A percentile compares a stretch with the other conserved stretches of the same genome.
Conservation (phyloP, 352 stramenopile species). For the Phytophthora sp. region DNA sequence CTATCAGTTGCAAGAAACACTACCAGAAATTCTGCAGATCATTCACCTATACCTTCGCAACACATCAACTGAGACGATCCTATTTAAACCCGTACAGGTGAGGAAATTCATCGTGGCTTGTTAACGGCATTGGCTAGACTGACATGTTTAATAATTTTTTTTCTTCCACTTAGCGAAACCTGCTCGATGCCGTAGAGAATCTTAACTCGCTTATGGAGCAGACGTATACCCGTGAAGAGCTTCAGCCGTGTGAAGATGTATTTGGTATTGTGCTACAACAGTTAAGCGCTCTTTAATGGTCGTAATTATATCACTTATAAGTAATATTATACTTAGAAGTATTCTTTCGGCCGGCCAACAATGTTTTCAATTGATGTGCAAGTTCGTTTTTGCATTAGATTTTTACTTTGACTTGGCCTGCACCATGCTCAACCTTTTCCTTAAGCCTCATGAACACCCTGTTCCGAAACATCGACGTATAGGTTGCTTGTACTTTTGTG, state of each 20-base stretch:
- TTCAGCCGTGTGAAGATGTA: constrained; percentile 45
- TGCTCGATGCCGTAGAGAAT: constrained; percentile 69
- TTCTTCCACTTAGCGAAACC: constrained; percentile 50
- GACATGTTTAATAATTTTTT: neutral
- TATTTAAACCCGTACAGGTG: constrained; percentile 88
- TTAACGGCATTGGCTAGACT: neutral
- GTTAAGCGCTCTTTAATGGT: constrained; percentile 45
- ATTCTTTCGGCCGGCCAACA: too few species aligned
- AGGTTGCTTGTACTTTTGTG: too few species aligned
- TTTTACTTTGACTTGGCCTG: too few species aligned
- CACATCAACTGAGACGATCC: constrained; percentile 76
- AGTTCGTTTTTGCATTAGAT: too few species aligned
- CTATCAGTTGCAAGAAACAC: constrained; percentile 42
- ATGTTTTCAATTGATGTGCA: too few species aligned
- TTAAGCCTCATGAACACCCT: too few species aligned
- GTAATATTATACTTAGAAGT: neutral
- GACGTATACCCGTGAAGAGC: constrained; percentile 58
- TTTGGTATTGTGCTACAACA: constrained; percentile 55
- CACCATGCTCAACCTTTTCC: too few species aligned
- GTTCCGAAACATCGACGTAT: too few species aligned
- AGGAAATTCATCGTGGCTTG: neutral
- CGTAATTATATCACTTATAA: too few species aligned
- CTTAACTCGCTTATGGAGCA: constrained; percentile 67
- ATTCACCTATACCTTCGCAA: constrained; percentile 86
- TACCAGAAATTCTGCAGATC: constrained; percentile 55